phyloP scores from a whole-genome alignment of 257 asterid genomes.

The Nemophila menziesii region DNA sequence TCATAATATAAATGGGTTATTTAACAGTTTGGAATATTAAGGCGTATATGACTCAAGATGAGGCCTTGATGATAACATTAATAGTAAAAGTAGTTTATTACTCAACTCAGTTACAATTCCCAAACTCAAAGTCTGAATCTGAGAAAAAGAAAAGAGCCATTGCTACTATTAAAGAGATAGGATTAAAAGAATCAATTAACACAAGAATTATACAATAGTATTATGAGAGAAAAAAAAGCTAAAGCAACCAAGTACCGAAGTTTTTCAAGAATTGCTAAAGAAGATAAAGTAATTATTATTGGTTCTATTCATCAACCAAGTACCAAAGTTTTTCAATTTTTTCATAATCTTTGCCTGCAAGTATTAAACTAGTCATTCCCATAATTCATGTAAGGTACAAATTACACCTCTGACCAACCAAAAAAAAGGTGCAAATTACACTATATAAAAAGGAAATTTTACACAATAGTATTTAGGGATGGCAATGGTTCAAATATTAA shows the following conservation, averaged over 20 bases:
- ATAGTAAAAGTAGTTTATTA: slow-evolving; percentile 30
- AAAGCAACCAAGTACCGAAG: slow-evolving; percentile 37
- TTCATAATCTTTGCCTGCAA: slow-evolving; percentile 39
- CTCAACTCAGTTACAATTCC: slow-evolving; percentile 46
- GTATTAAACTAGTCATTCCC: too few species aligned
- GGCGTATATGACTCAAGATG: slow-evolving; percentile 55
- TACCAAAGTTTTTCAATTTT: slow-evolving; percentile 33
- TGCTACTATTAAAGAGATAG: slow-evolving; percentile 34
- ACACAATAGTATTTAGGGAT: too few species aligned
- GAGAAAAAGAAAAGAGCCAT: slow-evolving; percentile 33
- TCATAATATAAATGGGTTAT: not conserved
- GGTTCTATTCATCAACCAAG: slow-evolving; percentile 50
- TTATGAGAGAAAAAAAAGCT: slow-evolving; percentile 37
- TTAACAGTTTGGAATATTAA: slow-evolving; percentile 3
- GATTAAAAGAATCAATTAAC: slow-evolving; percentile 28
- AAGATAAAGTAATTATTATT: slow-evolving; percentile 21
- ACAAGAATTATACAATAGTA: slow-evolving; percentile 42
- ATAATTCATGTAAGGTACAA: too few species aligned
- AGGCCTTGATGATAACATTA: slow-evolving; percentile 29
- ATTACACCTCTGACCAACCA: too few species aligned
- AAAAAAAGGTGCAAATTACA: too few species aligned
- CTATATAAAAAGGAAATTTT: too few species aligned
- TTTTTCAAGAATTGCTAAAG: slow-evolving; percentile 20
- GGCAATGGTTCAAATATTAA: too few species aligned
- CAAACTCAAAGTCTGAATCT: slow-evolving; percentile 23